Conservation (phyloP, 305 asterid species). For the Fraxinus albicans region DNA sequence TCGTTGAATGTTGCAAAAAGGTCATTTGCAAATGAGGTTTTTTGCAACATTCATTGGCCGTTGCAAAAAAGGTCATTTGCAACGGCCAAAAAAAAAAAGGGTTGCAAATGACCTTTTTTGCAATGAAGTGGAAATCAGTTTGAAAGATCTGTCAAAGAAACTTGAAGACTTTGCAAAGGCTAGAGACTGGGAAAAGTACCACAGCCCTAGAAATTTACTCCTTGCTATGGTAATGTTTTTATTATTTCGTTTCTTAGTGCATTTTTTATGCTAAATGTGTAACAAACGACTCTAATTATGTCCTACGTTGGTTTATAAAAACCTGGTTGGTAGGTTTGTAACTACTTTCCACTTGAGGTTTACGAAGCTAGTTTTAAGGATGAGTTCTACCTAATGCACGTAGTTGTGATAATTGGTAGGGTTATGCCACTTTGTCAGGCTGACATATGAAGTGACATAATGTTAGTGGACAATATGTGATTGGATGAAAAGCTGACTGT, state of each 20-base stretch:
- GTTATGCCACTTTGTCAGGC: too few species aligned
- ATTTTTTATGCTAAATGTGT: neutral
- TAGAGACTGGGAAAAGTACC: slow-evolving; percentile 58
- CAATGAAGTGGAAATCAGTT: slow-evolving; percentile 36
- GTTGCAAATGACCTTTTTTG: neutral
- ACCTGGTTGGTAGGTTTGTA: neutral
- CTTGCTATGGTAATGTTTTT: slow-evolving; percentile 51
- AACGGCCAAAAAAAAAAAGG: too few species aligned
- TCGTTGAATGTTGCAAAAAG: too few species aligned
- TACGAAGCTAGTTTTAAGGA: neutral
- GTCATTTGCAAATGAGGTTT: too few species aligned
- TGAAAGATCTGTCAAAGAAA: slow-evolving; percentile 44
- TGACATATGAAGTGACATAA: too few species aligned
- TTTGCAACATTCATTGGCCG: too few species aligned
- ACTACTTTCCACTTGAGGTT: neutral
- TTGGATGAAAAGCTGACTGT: too few species aligned
- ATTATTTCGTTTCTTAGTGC: neutral
- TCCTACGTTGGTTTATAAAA: neutral
- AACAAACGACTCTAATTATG: neutral
- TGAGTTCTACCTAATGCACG: neutral
- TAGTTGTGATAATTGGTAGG: too few species aligned
- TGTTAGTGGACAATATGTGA: too few species aligned
- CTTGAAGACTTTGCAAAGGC: slow-evolving; percentile 57
- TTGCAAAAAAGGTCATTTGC: too few species aligned
- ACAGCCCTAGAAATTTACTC: slow-evolving; percentile 58